These are phyloP conservation scores for Neofusicoccum ribis DNA, from an alignment of 2,329 filamentous ascomycete genomes.

Conservation along the genomic window DNA sequence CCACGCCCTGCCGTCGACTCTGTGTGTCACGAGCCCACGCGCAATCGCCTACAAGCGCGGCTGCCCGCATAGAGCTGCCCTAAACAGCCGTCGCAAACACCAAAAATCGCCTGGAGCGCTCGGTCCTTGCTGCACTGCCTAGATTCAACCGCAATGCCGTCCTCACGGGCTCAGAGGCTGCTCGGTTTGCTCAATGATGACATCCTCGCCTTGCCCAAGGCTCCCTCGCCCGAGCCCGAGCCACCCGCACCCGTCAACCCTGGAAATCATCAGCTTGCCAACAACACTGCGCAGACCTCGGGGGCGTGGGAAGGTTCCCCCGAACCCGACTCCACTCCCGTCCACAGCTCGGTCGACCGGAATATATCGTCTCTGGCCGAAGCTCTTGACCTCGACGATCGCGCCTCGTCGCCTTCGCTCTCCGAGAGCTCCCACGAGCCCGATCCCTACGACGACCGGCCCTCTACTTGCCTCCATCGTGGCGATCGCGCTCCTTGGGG, in stretches of 20 bases:
- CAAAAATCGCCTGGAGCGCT: too few relatives aligned
- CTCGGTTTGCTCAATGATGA: slow-evolving; percentile 4
- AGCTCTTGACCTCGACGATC: background rate
- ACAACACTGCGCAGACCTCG: background rate
- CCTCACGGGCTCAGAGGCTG: slow-evolving; percentile 2
- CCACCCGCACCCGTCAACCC: background rate
- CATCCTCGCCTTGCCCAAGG: slow-evolving; percentile 5
- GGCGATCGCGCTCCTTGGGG: slow-evolving; percentile 10
- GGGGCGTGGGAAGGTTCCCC: background rate
- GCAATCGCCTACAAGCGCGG: background rate
- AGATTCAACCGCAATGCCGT: background rate
- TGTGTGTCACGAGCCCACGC: background rate
- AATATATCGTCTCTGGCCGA: background rate
- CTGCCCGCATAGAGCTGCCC: background rate
- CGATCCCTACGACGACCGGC: background rate
- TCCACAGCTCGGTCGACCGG: background rate
- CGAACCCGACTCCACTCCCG: background rate
- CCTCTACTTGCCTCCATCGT: background rate
- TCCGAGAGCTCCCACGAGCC: slow-evolving; percentile 10
- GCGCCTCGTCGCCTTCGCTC: background rate
- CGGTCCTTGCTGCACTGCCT: background rate
- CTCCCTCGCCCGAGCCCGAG: background rate
- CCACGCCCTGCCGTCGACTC: background rate
- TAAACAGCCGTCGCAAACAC: background rate
- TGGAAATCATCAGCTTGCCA: background rate